These are phyloP conservation scores for Stellera chamaejasme DNA, from an alignment of 345 rosid species.

Conservation along the genomic window DNA sequence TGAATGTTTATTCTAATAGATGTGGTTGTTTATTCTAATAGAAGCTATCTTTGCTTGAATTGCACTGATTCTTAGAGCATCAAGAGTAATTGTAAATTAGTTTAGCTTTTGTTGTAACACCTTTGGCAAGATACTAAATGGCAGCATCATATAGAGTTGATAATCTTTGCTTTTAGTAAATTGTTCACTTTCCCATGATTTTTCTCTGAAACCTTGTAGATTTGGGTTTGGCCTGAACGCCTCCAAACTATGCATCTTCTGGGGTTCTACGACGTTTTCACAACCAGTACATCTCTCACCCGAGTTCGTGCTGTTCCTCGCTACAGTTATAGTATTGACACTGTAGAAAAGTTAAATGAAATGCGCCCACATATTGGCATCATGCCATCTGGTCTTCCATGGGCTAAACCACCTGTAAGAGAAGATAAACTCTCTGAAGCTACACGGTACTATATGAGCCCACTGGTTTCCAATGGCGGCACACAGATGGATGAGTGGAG, in stretches of 20 bases:
- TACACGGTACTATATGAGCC: constrained; percentile 17
- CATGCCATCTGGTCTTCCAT: constrained; percentile 88
- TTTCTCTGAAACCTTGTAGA: constrained; percentile 21
- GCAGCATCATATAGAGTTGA: too few relatives aligned
- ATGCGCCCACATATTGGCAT: constrained; percentile 66
- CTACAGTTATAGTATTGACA: constrained; percentile 61
- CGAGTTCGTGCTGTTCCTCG: constrained; percentile 86
- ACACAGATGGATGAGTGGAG: constrained; percentile 7
- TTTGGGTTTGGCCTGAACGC: constrained; percentile 96
- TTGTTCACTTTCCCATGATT: too few relatives aligned
- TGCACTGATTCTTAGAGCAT: too few relatives aligned
- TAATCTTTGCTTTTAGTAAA: too few relatives aligned
- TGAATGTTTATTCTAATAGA: too few relatives aligned
- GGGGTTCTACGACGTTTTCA: constrained; percentile 53
- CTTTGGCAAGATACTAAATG: too few relatives aligned
- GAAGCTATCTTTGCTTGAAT: too few relatives aligned
- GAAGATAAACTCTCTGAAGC: constrained; percentile 32
- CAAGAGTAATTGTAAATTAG: too few relatives aligned
- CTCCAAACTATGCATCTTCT: constrained; percentile 77
- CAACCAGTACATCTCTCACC: constrained; percentile 59
- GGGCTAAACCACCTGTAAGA: constrained; percentile 37
- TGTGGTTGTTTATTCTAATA: too few relatives aligned
- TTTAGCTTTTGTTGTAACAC: too few relatives aligned
- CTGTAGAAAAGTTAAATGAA: constrained; percentile 56
- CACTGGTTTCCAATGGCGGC: constrained; percentile 15